These are phyloP conservation scores for Podaxis sp. DNA, from an alignment of 768 basidiomycete species.

Conservation along the genomic window DNA sequence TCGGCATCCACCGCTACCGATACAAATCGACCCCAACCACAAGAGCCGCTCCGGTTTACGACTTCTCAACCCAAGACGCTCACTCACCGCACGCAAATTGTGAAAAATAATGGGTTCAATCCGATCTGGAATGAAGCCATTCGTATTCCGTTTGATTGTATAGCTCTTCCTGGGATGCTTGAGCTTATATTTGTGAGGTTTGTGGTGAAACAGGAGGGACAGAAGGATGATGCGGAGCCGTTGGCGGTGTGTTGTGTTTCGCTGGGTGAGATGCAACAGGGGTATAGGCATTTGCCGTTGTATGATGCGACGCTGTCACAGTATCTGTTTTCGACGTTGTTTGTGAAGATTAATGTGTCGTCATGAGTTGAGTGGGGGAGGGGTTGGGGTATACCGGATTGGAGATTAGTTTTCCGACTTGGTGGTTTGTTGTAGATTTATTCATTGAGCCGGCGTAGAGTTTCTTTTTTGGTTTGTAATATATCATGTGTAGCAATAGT, in stretches of 20 bases:
- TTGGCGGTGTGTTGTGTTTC: conserved; percentile 77
- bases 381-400: too few species aligned
- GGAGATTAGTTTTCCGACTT: too few species aligned
- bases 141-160: conserved; percentile 70
- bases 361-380: background rate
- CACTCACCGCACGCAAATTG: conserved; percentile 57
- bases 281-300: conserved; percentile 34
- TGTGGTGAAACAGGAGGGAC: conserved; percentile 65
- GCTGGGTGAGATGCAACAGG: conserved; percentile 71
- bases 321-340: conserved; percentile 71
- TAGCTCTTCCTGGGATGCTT: conserved; percentile 58
- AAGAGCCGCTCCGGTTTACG: conserved; percentile 17
- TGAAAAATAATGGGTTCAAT: conserved; percentile 93
- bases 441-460: too few species aligned
- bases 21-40: background rate
- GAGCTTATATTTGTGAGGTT: conserved; percentile 88
- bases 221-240: conserved; percentile 54
- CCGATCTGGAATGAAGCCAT: conserved; percentile 83
- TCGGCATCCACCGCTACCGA: background rate
- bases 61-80: conserved; percentile 34
- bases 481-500: too few species aligned
- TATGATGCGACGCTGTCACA: conserved; percentile 5
- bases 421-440: too few species aligned
- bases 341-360: conserved; percentile 65
- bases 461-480: too few species aligned